Evolutionary conservation across 2,329 filamentous ascomycete genomes (phyloP), one percentile per base, ranked within the genome.

Genomic region (Fusarium goolgardi): DNA sequence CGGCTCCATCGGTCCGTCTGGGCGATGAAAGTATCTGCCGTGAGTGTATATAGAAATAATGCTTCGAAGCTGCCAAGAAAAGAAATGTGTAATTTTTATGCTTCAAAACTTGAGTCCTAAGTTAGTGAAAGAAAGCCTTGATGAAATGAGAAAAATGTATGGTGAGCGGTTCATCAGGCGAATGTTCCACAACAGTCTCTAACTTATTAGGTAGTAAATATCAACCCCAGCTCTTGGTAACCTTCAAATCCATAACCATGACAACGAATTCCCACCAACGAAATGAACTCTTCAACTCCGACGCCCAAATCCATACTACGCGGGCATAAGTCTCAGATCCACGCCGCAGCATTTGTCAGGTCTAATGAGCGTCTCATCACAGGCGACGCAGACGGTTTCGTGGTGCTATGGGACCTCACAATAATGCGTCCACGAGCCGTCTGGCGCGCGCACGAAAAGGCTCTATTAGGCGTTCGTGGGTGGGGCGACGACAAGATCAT

Each of bases 341-440:
- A 97, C 76, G 87, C 88, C 21, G 84, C 94, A 6, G 81, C 86
- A 53, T 95, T 98, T 75, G 83, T 93, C 70, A 85, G 87, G 54
- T 78, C 81, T 40, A 97, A 97, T 76, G 84, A 87, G 59, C 90
- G 92, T 34, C 88, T 99, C 8, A 82, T 93, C 15, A 96, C 93
- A 1, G 95, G 92, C 35, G 96, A 99, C 79, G 92, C 93, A 11
- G 92, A 97, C 41, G 96, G 96, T 61, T 97, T 91, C 85, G 84
- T 97, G 34, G 86, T 97, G 9, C 81, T 94, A 23, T 99, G 96
- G 96, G 90, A 92, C 75, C 82, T 97, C 39, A 86, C 90, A 27
- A 92, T 90, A 52, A 94, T 96, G 83, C 86, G 96, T 34, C 88
- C 95, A 0, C 84, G 88, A 11, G 92, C 91, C 2, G 92, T 96